Evolutionary conservation across 2,329 filamentous ascomycete species (phyloP), one percentile per base, ranked within the genome.

Genomic region (Diaporthe sp.): DNA sequence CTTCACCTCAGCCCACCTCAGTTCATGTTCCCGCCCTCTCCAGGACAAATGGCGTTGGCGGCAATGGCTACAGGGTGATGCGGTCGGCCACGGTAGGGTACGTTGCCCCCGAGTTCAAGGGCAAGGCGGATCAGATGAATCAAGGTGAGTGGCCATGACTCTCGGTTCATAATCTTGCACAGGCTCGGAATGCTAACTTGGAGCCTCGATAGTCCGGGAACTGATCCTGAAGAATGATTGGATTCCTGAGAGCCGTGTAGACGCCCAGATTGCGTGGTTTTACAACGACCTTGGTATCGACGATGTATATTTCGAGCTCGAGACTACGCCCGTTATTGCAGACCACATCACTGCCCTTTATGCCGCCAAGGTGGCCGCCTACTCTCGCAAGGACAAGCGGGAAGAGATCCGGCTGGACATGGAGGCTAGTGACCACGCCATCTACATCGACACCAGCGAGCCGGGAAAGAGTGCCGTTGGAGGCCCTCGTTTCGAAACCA

Each of bases 251-350:
- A 89, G 94, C 71, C 94, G 98, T 79, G 90, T 98, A 77, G 94
- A 97, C 77, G 90, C 92, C 37, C 96, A 99, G 86, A 94, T 96
- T 70, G 90, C 92, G 76, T 99, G 97, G 96, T 99, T 99, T 88
- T 99, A 99, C 88, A 94, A 97, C 83, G 94, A 97, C 84, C 92
- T 99, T 34, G 97, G 97, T 80, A 99, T 99, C 81, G 97, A 99
- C 82, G 97, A 98, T 88, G 96, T 98, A 86, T 98, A 98, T 89
- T 98, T 98, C 87, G 92, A 96, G 83, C 95, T 96, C 79, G 96
- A 98, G 87, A 91, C 90, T 6, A 94, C 94, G 25, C 92, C 94
- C 74, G 95, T 95, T 75, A 97, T 99, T 82, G 94, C 95, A 79
- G 97, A 93, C 84, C 95, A 98, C 83, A 96, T 99, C 82, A 96